A percentile compares a stretch with the other conserved stretches of the same genome.
Conservation (phyloP, 192 early-diverging fungal genomes). For the Mortierella claussenii region DNA sequence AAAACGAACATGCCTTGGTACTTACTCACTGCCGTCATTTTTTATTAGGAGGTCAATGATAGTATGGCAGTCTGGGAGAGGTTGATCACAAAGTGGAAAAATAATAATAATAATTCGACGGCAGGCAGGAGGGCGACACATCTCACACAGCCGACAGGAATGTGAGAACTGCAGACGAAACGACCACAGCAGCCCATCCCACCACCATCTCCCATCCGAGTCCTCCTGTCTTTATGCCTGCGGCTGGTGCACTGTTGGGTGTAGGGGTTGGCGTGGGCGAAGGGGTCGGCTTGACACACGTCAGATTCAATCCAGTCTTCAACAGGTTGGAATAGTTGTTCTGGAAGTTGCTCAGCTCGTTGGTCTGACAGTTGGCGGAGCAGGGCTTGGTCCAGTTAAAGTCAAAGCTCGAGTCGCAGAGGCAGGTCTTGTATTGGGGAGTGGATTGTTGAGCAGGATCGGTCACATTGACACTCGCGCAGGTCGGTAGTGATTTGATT, state of each 20-base stretch:
- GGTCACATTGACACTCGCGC: constrained; percentile 27
- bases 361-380: constrained; percentile 26
- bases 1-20: too few species aligned
- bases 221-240: too few species aligned
- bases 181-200: not conserved
- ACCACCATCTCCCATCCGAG: not conserved
- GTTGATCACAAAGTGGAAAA: too few species aligned
- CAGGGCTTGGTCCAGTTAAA: constrained; percentile 39
- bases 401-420: constrained; percentile 40
- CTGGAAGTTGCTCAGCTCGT: constrained; percentile 25
- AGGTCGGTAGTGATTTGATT: constrained; percentile 13
- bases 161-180: not conserved
- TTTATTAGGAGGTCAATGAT: too few species aligned
- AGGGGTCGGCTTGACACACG: constrained; percentile 40
- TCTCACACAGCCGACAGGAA: too few species aligned
- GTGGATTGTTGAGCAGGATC: constrained; percentile 8
- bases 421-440: constrained; percentile 19
- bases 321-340: constrained; percentile 8
- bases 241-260: not conserved
- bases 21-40: too few species aligned
- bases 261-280: constrained; percentile 12
- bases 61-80: too few species aligned
- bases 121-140: too few species aligned
- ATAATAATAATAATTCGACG: too few species aligned
- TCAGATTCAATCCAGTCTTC: constrained; percentile 27